Evolutionary conservation across 495 filamentous ascomycete genomes (phyloP).

Genomic region (Viridothelium virens): DNA sequence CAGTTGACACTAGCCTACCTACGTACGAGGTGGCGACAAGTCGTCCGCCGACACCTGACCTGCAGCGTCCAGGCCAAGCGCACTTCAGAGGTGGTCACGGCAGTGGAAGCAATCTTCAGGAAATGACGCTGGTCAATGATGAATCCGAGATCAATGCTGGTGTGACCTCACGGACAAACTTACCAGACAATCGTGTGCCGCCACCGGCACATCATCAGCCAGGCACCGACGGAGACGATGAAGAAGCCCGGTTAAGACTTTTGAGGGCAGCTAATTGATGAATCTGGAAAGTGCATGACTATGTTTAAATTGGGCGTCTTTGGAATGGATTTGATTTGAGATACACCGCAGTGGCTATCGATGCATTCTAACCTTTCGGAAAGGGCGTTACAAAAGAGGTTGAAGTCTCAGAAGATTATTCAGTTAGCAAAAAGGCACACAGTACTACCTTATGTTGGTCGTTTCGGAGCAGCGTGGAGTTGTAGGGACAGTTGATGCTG

Average conservation of each 20-base stretch:
- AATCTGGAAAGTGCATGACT: not conserved
- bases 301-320: not conserved
- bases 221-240: slow-evolving; percentile 3
- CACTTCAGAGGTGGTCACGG: slow-evolving; percentile 18
- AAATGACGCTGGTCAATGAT: not conserved
- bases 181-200: not conserved
- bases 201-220: not conserved
- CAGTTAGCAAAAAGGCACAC: not conserved
- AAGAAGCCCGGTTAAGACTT: slow-evolving; percentile 16
- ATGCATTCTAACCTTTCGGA: not conserved
- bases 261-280: slow-evolving; percentile 14
- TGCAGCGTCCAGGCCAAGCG: slow-evolving; percentile 22
- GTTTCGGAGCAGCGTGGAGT: not conserved
- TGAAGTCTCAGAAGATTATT: not conserved
- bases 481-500: not conserved
- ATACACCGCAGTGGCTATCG: not conserved
- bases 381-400: not conserved
- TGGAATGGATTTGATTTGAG: slow-evolving; percentile 8
- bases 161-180: not conserved
- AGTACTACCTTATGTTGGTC: not conserved
- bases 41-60: slow-evolving; percentile 29
- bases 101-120: not conserved
- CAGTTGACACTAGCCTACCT: slow-evolving; percentile 28
- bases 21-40: slow-evolving; percentile 37
- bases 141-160: not conserved